phyloP scores from a whole-genome alignment of 305 asterid species.

The Vinca major region DNA sequence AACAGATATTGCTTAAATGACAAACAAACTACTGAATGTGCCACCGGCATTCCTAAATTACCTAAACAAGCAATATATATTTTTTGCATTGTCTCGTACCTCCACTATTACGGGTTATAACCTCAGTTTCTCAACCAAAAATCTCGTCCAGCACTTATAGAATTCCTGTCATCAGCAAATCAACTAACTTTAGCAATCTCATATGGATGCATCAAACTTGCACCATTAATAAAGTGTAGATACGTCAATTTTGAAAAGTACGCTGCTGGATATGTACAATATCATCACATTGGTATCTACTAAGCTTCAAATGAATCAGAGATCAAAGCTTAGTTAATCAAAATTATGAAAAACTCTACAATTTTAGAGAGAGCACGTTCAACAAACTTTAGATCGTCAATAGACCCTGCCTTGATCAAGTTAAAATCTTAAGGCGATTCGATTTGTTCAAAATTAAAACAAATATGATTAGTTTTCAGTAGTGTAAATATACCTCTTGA shows the following conservation, averaged over 20 bases:
- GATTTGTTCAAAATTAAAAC: neutral
- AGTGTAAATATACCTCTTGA: neutral
- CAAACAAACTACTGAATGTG: neutral
- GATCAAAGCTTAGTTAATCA: neutral
- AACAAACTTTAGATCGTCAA: neutral
- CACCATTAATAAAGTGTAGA: neutral
- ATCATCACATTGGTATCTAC: neutral
- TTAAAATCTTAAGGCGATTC: neutral
- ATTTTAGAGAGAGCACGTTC: neutral
- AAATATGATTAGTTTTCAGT: neutral
- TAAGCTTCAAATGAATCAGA: neutral
- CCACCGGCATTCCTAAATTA: too few relatives aligned
- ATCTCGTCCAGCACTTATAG: neutral
- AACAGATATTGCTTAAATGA: neutral
- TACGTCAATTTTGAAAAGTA: neutral
- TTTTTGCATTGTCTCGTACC: neutral
- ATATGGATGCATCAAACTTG: neutral
- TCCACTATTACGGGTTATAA: neutral
- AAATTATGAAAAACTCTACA: neutral
- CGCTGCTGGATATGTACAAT: neutral
- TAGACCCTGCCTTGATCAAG: neutral
- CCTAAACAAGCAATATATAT: too few relatives aligned
- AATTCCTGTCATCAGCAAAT: neutral
- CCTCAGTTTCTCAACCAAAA: neutral
- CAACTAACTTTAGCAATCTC: neutral